Conservation (phyloP, 2,329 filamentous ascomycete species). For the Cercospora sesami region DNA sequence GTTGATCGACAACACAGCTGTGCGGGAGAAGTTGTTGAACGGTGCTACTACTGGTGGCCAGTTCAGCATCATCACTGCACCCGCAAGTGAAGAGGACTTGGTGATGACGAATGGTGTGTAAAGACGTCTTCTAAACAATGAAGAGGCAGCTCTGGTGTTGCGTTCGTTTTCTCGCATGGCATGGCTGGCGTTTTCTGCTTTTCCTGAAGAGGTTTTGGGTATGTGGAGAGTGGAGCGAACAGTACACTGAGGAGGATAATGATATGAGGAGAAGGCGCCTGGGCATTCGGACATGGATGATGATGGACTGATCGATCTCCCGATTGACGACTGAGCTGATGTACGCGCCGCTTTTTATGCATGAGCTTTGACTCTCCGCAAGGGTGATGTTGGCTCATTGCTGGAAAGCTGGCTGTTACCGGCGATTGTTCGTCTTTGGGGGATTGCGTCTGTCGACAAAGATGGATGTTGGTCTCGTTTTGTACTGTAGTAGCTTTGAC, state of each 20-base stretch:
- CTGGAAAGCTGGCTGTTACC: not conserved
- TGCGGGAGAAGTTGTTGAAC: conserved; percentile 70
- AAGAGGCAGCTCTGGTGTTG: not conserved
- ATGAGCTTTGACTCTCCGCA: conserved; percentile 2
- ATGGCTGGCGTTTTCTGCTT: not conserved
- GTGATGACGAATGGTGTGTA: conserved; percentile 20
- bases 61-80: conserved; percentile 58
- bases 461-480: not conserved
- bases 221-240: not conserved
- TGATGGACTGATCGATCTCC: not conserved
- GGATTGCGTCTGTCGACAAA: not conserved
- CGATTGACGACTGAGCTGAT: not conserved
- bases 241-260: not conserved
- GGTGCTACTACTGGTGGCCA: conserved; percentile 88
- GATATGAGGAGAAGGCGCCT: not conserved
- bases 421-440: not conserved
- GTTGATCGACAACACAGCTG: conserved; percentile 78
- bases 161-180: conserved; percentile 1
- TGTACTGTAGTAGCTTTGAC: conserved; percentile 13
- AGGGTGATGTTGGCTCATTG: conserved; percentile 9
- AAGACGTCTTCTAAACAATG: not conserved
- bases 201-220: not conserved
- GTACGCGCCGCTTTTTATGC: not conserved
- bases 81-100: conserved; percentile 18
- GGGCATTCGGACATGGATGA: not conserved